Evolutionary conservation across 352 stramenopile genomes (phyloP), one percentile per base, ranked within the genome.

Genomic region (Globisporangium radiosum): DNA sequence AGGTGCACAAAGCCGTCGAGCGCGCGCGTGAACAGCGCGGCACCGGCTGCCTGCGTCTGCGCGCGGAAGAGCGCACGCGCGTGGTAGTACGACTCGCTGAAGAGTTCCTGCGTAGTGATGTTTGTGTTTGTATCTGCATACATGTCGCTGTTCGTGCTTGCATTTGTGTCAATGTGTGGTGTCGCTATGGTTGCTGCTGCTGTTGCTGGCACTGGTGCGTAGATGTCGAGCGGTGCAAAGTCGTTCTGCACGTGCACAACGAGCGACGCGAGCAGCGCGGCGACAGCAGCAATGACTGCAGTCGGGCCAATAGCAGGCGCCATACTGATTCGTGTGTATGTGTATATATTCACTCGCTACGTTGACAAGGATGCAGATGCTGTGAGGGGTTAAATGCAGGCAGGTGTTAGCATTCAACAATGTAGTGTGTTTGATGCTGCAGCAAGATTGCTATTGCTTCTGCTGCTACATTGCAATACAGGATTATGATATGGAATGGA

Each of bases 41-140:
- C 72, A 33, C 60, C 57, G 0, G 75, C 79, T 7, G 57, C 65
- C 5, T 63, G 38, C 0, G 73, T 76, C 3, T 71, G 73, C 6
- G 58, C 52, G 2, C 80, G 76, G 57, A 92, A 92, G 7, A 87
- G 69, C 36, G 71, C 69, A 17, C 80, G 73, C 38, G 83, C 83
- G 10, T 78, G 54, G 68, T 89, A 84, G 64, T 92, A 90, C 56
- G 73, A 80, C 13, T 74, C 69, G 49, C 69, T 75, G 56, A 80
- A 92, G 42, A 83, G 69, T 3, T 50, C 33, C 40, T 90, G 74
- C 11, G 76, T 62, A 19, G 57, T 76, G 40, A n/a, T 37, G 45
- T 81, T 70, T 14, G 57, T 48, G 5, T 17, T n/a, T n/a, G 44
- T 11, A 4, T 7, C 8, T 47, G 4, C 45, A 44, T 44, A 11